Conservation (phyloP, 2,329 filamentous ascomycete species). For the Ascochyta rabiei region DNA sequence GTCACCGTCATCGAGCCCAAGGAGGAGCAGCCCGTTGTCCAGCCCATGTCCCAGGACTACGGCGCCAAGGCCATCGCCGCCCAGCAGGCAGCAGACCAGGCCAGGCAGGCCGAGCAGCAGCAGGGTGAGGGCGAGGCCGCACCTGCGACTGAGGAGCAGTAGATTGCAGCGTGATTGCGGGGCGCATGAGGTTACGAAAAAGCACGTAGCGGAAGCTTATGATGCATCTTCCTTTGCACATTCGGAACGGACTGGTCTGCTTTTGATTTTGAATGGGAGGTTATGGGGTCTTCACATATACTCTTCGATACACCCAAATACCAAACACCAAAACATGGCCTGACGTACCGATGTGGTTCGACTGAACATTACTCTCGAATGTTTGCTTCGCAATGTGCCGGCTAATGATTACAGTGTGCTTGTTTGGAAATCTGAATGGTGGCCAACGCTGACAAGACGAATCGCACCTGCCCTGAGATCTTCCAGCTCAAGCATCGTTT, state of each 20-base stretch:
- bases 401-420: neutral
- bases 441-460: neutral
- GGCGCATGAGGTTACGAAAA: slow-evolving; percentile 42
- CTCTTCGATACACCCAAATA: slow-evolving; percentile 41
- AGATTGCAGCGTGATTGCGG: slow-evolving; percentile 28
- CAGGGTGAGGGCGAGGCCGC: slow-evolving; percentile 56
- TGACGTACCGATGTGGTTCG: slow-evolving; percentile 24
- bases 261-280: slow-evolving; percentile 33
- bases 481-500: neutral
- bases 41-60: slow-evolving; percentile 98
- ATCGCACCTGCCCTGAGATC: neutral
- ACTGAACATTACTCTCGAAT: neutral
- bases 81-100: slow-evolving; percentile 69
- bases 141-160: slow-evolving; percentile 43
- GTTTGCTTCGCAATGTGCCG: neutral
- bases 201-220: slow-evolving; percentile 35
- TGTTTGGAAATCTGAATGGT: neutral
- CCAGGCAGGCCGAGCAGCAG: slow-evolving; percentile 64
- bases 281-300: slow-evolving; percentile 40
- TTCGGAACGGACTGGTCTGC: slow-evolving; percentile 36
- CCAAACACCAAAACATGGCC: slow-evolving; percentile 35
- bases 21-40: slow-evolving; percentile 94
- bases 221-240: slow-evolving; percentile 42
- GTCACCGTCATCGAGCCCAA: slow-evolving; percentile 99
- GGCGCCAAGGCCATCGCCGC: slow-evolving; percentile 84